Base-by-base conservation (phyloP, 371 early-diverging fungal species). In the Entomophthora muscae region DNA sequence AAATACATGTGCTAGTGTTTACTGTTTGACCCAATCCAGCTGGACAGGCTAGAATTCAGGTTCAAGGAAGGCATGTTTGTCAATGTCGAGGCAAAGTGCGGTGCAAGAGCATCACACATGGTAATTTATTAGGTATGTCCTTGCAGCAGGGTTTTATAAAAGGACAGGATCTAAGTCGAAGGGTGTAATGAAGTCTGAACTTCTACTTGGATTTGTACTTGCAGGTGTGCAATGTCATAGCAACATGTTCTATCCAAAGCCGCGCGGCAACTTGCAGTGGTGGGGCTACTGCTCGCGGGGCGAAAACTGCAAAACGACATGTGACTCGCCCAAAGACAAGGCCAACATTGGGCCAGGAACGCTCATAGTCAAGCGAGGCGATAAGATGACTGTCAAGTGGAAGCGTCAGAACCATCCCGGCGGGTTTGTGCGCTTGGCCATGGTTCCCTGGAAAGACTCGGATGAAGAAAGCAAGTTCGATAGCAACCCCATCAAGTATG, bases 361-460 rank as follows among this genome's bases (percentile, higher is more conserved):
- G 17, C 29, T 22, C 17, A 13, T 2, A 21, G 53, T 62, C 21
- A 51, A 53, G 17, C 51, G 82, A 7, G 82, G 81, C 13, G n/a
- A 78, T 53, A 67, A 66, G 51, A 66, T 81, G n/a, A 67, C 66
- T 0, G 71, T 82, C 29, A 57, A 67, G 26, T 82, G 82, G 82
- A 63, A 67, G 24, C 70, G 82, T 3, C 71, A 74, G 63, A 82
- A 82, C 68, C 82, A 82, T 60, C 79, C 83, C 0, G 83, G 78
- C 0, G 83, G 83, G 2, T 82, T 82, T 65, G 78, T 82, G 31
- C 75, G 81, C 21, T 67, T 80, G 32, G 70, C 77, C 12, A 73
- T 82, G 69, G 78, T 76, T 3, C 76, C 77, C 21, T 76, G 76
- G 67, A 69, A 72, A 60, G 63, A 74, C 23, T 77, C 79, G 2